phyloP scores from a whole-genome alignment of 2,329 filamentous ascomycete genomes.

The Clarireedia hainanense region DNA sequence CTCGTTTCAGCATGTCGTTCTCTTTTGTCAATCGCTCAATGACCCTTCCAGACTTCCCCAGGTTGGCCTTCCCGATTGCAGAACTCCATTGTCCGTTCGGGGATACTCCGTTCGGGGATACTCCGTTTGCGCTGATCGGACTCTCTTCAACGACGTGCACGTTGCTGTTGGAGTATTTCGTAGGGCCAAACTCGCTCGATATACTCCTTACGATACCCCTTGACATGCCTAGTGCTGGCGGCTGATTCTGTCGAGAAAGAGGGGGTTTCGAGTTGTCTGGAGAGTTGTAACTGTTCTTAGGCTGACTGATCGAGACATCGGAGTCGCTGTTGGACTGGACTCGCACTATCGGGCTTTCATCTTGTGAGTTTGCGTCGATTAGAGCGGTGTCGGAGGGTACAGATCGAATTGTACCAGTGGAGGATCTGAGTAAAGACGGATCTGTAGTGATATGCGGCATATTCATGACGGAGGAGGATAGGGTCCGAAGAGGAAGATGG shows the following conservation, averaged over 20 bases:
- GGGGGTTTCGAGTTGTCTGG: conserved; percentile 15
- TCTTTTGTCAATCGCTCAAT: conserved; percentile 78
- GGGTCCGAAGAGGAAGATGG: conserved; percentile 6
- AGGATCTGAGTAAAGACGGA: conserved; percentile 12
- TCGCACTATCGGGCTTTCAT: conserved; percentile 5
- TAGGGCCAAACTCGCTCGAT: conserved; percentile 26
- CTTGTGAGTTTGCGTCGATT: conserved; percentile 11
- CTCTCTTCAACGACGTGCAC: conserved; percentile 16
- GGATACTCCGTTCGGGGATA: not conserved
- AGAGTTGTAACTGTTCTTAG: conserved; percentile 13
- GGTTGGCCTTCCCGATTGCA: conserved; percentile 59
- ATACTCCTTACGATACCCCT: conserved; percentile 22
- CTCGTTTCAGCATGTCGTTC: conserved; percentile 69
- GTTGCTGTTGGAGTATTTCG: conserved; percentile 17
- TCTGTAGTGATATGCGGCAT: conserved; percentile 11
- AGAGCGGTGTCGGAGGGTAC: conserved; percentile 20
- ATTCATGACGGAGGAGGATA: conserved; percentile 24
- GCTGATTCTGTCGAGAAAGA: conserved; percentile 19
- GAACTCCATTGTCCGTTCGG: conserved; percentile 45
- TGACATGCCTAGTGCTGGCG: conserved; percentile 7
- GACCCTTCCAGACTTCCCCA: conserved; percentile 68
- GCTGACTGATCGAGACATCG: conserved; percentile 16
- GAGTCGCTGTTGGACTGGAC: conserved; percentile 15
- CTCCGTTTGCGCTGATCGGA: conserved; percentile 3
- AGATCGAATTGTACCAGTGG: conserved; percentile 23